Percentiles rank a stretch among this genome's conserved stretches.
Conservation (phyloP, 176 grass and related monocot species). For the Raddia distichophylla region DNA sequence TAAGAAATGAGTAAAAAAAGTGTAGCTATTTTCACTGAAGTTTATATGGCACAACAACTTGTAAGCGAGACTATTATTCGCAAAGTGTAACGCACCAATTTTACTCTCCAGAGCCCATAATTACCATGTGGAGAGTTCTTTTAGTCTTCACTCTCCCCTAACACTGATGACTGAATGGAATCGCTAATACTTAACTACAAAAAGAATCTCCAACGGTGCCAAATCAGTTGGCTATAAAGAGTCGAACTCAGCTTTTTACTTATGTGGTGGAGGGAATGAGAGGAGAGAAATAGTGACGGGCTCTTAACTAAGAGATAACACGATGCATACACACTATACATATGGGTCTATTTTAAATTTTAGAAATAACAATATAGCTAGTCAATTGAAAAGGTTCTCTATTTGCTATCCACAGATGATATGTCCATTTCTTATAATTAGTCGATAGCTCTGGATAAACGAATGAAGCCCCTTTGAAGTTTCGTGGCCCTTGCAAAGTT, state of each 20-base stretch:
- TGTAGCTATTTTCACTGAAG: neutral
- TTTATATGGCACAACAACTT: neutral
- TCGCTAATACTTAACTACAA: neutral
- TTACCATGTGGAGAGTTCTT: neutral
- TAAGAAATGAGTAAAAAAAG: neutral
- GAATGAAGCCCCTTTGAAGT: constrained; percentile 16
- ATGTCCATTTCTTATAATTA: too few relatives aligned
- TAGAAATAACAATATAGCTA: too few relatives aligned
- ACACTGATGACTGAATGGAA: neutral
- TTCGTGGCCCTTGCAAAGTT: neutral
- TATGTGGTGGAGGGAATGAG: too few relatives aligned
- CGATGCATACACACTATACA: too few relatives aligned
- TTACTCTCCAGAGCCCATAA: neutral
- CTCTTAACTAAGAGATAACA: too few relatives aligned
- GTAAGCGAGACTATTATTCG: neutral
- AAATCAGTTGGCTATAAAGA: too few relatives aligned
- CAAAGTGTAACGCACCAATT: neutral
- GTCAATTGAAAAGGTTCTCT: too few relatives aligned
- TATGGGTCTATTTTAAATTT: too few relatives aligned
- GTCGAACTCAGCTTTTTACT: too few relatives aligned
- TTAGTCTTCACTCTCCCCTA: neutral
- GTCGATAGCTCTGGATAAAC: neutral
- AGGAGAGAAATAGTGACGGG: too few relatives aligned
- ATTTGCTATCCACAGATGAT: too few relatives aligned
- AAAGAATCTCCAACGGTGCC: too few relatives aligned